Base-by-base conservation (phyloP, 2,329 filamentous ascomycete genomes). In the Aspergillus quadrilineatus region DNA sequence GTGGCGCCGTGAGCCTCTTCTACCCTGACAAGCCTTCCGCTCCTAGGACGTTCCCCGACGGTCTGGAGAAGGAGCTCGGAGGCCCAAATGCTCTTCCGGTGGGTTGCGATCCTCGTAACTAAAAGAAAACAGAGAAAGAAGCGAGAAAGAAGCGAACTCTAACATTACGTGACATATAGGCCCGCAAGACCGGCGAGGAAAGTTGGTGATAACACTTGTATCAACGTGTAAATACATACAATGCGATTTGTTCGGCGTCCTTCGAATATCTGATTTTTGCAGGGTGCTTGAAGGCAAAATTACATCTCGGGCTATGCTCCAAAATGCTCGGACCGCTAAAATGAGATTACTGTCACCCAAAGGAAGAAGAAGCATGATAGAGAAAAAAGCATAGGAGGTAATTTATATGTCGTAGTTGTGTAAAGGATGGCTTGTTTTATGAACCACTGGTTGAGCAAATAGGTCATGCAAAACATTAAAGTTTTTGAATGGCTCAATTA, bases 51-150 rank as follows among this genome's bases (percentile, higher is more conserved):
- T 94, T 87, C 68, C 71, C 73, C 22, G 86, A 81, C 61, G 90
- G 90, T 22, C 73, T 94, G 61, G 84, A 90, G 73, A 82, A 82
- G 68, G 90, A 93, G 71, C 77, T 94, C 58, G 90, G 90, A 59
- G 90, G 90, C 8, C 73, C 84, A 29, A 83, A 83, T 67, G 87
- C 87, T 56, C 59, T 85, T 52, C 80, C 83, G 76, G 89, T 90
- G 78, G 75, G 88, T 81, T 55, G 30, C 26, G 10, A 37, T 7
- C 7, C 10, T 12, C 32, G 7, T 34, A 12, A 34, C 7, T 34
- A 12, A 34, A 22, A 8, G 32, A 34, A 8, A 2, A 17, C 17
- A 17, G 17, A 17, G 17, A 17, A 17, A 17, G 17, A n/a, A n/a
- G n/a, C n/a, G n/a, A 17, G 7, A 34, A 34, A 12, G 32, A 34